A percentile compares a stretch with the other conserved stretches of the same genome.
phyloP scores from a whole-genome alignment of 1,284 basidiomycete species.

The Ceratobasidium sp. region DNA sequence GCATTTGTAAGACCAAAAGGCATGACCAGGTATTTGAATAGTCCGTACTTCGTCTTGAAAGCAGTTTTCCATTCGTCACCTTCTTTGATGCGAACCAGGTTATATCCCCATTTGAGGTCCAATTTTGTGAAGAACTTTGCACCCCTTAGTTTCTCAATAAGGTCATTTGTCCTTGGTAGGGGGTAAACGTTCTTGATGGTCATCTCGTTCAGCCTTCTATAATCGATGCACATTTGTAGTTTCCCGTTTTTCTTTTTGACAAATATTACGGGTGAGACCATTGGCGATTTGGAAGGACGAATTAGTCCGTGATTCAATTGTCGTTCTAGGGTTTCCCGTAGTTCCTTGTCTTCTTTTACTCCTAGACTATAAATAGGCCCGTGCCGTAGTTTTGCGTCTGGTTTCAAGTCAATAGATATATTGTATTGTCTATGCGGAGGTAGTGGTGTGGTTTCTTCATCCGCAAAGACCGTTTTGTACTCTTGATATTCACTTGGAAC shows the following conservation, averaged over 20 bases:
- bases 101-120: conserved; percentile 51
- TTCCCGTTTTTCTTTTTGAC: conserved; percentile 60
- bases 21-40: conserved; percentile 57
- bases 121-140: conserved; percentile 52
- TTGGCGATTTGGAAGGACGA: conserved; percentile 52
- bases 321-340: conserved; percentile 17
- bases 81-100: conserved; percentile 49
- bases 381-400: neutral
- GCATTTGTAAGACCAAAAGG: conserved; percentile 47
- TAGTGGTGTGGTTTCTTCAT: conserved; percentile 32
- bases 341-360: conserved; percentile 2
- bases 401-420: conserved; percentile 41
- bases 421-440: conserved; percentile 45
- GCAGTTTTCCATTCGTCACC: conserved; percentile 55
- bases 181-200: conserved; percentile 45
- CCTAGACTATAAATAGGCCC: neutral
- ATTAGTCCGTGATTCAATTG: conserved; percentile 48
- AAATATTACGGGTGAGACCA: conserved; percentile 59
- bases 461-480: conserved; percentile 40
- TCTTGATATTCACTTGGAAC: conserved; percentile 42
- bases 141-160: conserved; percentile 47
- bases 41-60: conserved; percentile 54
- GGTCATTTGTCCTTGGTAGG: conserved; percentile 47
- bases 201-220: conserved; percentile 51
- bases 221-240: conserved; percentile 58